A percentile compares a stretch with the other conserved stretches of the same genome.
Evolutionary conservation across 2,329 filamentous ascomycete genomes (phyloP).

Genomic region (Sporothrix phasma): DNA sequence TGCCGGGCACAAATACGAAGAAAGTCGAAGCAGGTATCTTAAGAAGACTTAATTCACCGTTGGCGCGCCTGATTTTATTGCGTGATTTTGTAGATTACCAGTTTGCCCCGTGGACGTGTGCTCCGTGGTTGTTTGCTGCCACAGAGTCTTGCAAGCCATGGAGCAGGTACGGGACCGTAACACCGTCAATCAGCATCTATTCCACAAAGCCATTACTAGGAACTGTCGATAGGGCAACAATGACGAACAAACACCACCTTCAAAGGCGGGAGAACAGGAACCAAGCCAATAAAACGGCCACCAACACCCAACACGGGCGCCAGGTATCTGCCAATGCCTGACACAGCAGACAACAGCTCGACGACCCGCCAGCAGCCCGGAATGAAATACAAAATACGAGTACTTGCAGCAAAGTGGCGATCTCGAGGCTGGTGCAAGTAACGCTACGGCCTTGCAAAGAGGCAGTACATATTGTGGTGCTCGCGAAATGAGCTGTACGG

Average conservation of each 20-base stretch:
- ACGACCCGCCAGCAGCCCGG: neutral
- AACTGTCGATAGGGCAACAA: no score
- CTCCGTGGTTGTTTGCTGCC: neutral
- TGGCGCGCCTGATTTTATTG: neutral
- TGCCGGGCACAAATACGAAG: neutral
- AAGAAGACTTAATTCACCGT: neutral
- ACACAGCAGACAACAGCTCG: neutral
- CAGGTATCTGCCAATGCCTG: neutral
- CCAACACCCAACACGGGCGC: neutral
- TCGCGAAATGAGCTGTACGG: neutral
- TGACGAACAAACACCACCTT: neutral
- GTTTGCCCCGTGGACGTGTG: neutral
- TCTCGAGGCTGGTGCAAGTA: neutral
- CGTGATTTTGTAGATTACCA: neutral
- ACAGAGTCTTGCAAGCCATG: neutral
- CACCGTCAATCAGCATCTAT: neutral
- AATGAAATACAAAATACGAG: neutral
- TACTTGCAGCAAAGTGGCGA: neutral
- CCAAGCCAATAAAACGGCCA: neutral
- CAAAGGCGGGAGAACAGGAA: neutral
- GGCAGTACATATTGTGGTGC: neutral
- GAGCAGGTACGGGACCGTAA: neutral
- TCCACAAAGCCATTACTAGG: neutral
- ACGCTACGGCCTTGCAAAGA: neutral
- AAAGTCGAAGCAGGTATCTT: no score